These are phyloP conservation scores for Setaria viridis DNA, from an alignment of 202 grass and related monocot species.

Conservation along the genomic window DNA sequence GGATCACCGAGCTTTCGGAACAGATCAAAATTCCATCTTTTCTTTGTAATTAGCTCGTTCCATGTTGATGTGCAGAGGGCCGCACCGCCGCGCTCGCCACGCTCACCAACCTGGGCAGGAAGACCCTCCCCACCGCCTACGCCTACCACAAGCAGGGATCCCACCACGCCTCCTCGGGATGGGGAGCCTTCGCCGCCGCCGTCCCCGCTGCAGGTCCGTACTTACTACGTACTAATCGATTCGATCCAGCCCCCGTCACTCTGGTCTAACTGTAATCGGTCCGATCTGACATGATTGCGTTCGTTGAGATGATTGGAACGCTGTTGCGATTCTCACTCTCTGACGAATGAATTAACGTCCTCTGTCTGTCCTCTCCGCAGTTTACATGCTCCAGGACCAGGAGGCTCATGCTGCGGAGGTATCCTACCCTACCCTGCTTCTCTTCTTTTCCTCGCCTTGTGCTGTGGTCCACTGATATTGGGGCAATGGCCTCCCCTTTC, in stretches of 20 bases:
- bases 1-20: neutral
- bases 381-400: constrained; percentile 88
- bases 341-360: neutral
- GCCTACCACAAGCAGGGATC: constrained; percentile 51
- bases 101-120: constrained; percentile 63
- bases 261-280: neutral
- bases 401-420: constrained; percentile 88
- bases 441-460: neutral
- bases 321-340: neutral
- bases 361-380: constrained; percentile 39
- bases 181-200: constrained; percentile 57
- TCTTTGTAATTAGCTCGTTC: neutral
- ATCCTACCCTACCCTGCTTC: neutral
- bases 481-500: neutral
- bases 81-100: constrained; percentile 64
- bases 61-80: constrained; percentile 50
- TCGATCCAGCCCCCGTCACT: neutral
- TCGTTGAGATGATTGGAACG: neutral
- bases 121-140: constrained; percentile 61
- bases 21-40: neutral
- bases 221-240: neutral
- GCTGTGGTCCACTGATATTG: neutral
- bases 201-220: constrained; percentile 72
- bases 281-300: neutral
- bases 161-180: constrained; percentile 45